phyloP scores from a whole-genome alignment of 257 asterid genomes.

The Solanum phureja region DNA sequence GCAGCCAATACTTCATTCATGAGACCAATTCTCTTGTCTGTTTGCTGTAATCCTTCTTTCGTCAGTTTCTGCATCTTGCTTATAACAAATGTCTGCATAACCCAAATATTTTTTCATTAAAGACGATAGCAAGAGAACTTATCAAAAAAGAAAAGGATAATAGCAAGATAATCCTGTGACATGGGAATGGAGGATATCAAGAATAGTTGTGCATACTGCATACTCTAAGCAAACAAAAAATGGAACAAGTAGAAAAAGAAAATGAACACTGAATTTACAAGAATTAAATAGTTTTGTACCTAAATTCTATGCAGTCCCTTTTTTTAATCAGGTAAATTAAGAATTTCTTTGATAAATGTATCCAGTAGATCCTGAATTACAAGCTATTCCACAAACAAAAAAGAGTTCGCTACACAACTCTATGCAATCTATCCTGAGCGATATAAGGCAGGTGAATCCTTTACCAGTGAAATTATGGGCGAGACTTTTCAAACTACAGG shows the following conservation, averaged over 20 bases:
- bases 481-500: not conserved
- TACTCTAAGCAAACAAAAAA: not conserved
- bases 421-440: not conserved
- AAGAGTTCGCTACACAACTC: not conserved
- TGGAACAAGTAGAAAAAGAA: not conserved
- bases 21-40: slow-evolving; percentile 95
- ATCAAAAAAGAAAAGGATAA: not conserved
- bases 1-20: slow-evolving; percentile 98
- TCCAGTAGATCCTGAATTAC: not conserved
- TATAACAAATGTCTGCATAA: slow-evolving; percentile 62
- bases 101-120: slow-evolving; percentile 14
- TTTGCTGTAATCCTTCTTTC: slow-evolving; percentile 81
- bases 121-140: not conserved
- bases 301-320: not conserved
- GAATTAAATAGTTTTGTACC: not conserved
- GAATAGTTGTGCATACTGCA: not conserved
- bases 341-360: not conserved
- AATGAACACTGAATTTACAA: not conserved
- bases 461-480: not conserved
- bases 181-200: not conserved
- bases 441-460: not conserved
- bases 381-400: not conserved
- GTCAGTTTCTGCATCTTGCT: slow-evolving; percentile 88
- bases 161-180: not conserved
- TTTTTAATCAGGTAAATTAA: not conserved